A percentile compares a stretch with the other conserved stretches of the same genome.
These are phyloP conservation scores for Scheffersomyces spartinae DNA, from an alignment of 805 yeast species.

Conservation along the genomic window DNA sequence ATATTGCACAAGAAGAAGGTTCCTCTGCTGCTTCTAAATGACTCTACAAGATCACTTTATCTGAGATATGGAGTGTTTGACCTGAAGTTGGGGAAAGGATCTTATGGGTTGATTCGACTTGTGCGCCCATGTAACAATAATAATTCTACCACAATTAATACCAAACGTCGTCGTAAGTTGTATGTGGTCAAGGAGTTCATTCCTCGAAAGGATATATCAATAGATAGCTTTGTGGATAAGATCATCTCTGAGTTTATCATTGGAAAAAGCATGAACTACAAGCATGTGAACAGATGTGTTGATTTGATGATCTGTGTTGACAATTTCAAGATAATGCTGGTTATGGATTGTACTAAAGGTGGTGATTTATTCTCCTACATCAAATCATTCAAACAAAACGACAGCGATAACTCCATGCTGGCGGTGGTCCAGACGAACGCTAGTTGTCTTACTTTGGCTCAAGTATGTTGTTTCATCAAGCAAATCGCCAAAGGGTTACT, in stretches of 20 bases:
- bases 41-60: too few relatives aligned
- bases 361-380: slow-evolving; percentile 25
- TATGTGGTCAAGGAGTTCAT: too few relatives aligned
- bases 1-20: too few relatives aligned
- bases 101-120: slow-evolving; percentile 28
- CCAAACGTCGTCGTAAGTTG: too few relatives aligned
- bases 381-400: too few relatives aligned
- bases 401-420: too few relatives aligned
- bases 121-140: too few relatives aligned
- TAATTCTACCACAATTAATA: too few relatives aligned
- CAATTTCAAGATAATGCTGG: slow-evolving; percentile 15
- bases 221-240: slow-evolving; percentile 16
- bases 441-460: too few relatives aligned
- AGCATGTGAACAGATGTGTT: slow-evolving; percentile 21
- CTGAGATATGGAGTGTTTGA: slow-evolving; percentile 23
- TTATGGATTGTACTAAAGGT: slow-evolving; percentile 27
- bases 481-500: slow-evolving; percentile 74
- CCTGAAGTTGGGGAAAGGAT: slow-evolving; percentile 25
- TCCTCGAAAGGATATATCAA: too few relatives aligned
- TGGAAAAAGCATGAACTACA: slow-evolving; percentile 19
- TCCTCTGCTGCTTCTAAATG: too few relatives aligned
- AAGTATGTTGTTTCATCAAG: slow-evolving; percentile 84
- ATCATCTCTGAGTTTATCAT: slow-evolving; percentile 26
- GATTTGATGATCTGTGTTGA: slow-evolving; percentile 18
- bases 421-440: too few relatives aligned